Evolutionary conservation across 2,329 filamentous ascomycete species (phyloP), one percentile per base, ranked within the genome.

Genomic region (Pezicula radicicola): DNA sequence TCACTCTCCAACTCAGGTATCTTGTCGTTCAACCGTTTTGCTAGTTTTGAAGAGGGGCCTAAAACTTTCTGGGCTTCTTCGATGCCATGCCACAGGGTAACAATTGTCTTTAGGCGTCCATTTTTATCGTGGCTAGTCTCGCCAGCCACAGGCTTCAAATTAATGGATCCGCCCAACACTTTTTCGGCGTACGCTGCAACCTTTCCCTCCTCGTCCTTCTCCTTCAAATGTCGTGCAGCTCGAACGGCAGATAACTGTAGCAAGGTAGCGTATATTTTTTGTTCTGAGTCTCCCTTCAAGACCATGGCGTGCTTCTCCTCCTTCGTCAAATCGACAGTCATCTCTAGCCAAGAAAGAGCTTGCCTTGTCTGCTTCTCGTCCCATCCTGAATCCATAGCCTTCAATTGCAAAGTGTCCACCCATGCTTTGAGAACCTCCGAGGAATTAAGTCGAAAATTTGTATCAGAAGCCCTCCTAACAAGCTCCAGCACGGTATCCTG

Each of bases 211-310:
- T 62, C 56, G 56, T 78, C 74, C 35, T 69, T 68, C 2, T 69
- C 69, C 4, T 57, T 66, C 18, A 61, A 56, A 33, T 71, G 56
- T 27, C 68, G 65, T n/a, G 70, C 36, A 3, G 72, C 70, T 37
- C 66, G 64, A n/a, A 72, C 68, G 25, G 75, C 72, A 55, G 68
- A 68, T 15, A 80, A 62, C 48, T 77, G 70, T 7, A 79, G 62
- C 16, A 76, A 53, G 74, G 19, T n/a, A 48, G 30, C 19, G n/a
- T 48, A 21, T 16, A 48, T 13, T 39, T 39, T 8, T 6, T 30
- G 12, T 37, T 25, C 19, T 6, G 19, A 6, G 1, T 18, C 10
- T 25, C 30, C 30, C 19, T 48, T 39, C 10, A 25, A n/a, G 12
- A 21, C 12, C 3, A 16, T 12, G 18, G 50, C 49, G 52, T 67